Evolutionary conservation across 2,329 filamentous ascomycete genomes (phyloP), one percentile per base, ranked within the genome.

Genomic region (Paraconiothyrium brasiliense): DNA sequence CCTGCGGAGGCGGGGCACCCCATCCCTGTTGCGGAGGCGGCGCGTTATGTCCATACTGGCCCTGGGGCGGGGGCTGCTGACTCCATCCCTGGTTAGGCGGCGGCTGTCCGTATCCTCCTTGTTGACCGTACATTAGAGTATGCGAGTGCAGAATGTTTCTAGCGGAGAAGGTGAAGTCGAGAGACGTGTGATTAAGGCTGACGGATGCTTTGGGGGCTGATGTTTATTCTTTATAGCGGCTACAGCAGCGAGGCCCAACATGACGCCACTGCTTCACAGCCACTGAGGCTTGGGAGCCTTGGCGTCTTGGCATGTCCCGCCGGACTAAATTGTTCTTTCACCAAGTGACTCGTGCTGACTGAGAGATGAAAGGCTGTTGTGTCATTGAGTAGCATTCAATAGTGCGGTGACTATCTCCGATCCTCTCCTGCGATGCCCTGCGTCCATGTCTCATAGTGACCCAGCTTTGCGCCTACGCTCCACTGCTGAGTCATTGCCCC

Each of bases 11-110:
- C 5, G 52, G 35, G 14, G 35, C 52, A 7, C 52, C 37, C 37
- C 51, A 43, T 16, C 51, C 48, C 41, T 61, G 54, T 16, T 55
- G 58, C 22, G 52, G 62, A 24, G 62, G 62, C 74, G 76, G 56
- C 71, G 75, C 44, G 67, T 78, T 69, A 16, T 75, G n/a, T 41
- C 37, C 37, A 16, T 41, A 71, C 54, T 78, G 74, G 63, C 73
- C 70, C 59, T 67, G 71, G 34, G 67, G 72, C 59, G 68, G 71
- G 35, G 67, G 72, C 59, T 71, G 76, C 59, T 78, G 79, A 43
- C 77, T 71, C 32, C 51, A 63, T 54, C 48, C 56, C 22, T 49
- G 52, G 10, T 52, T 37, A 10, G 52, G 52, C 37, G 52, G 51
- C 37, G 14, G 60, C 24, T 74, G 70, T 57, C 60, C 51, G 61